phyloP scores from a whole-genome alignment of 768 basidiomycete genomes.

The Naganishia vaughanmartiniae region DNA sequence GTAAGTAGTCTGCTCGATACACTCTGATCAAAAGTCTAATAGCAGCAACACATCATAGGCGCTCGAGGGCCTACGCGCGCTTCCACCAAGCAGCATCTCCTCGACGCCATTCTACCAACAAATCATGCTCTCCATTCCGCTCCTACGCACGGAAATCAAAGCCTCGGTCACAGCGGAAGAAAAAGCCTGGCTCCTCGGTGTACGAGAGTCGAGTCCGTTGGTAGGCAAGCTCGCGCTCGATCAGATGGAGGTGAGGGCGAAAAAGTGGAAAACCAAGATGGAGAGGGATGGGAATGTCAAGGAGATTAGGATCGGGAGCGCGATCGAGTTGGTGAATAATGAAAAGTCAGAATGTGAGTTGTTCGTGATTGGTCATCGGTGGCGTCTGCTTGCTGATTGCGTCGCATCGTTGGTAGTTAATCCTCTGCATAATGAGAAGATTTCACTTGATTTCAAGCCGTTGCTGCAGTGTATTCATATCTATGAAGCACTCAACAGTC shows the following conservation, averaged over 20 bases:
- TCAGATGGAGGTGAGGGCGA: conserved; percentile 76
- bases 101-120: conserved; percentile 91
- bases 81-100: conserved; percentile 81
- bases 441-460: conserved; percentile 89
- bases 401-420: conserved; percentile 60
- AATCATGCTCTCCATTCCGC: conserved; percentile 85
- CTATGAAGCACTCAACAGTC: conserved; percentile 83
- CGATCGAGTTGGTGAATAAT: conserved; percentile 84
- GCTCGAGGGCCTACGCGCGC: conserved; percentile 87
- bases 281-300: conserved; percentile 80
- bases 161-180: conserved; percentile 89
- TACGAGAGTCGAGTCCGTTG: conserved; percentile 78
- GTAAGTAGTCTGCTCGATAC: conserved; percentile 57
- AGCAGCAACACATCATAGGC: conserved; percentile 59
- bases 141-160: conserved; percentile 81
- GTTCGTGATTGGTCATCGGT: not conserved
- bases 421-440: conserved; percentile 82
- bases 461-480: conserved; percentile 96
- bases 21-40: not conserved
- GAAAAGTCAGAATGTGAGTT: conserved; percentile 90
- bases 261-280: conserved; percentile 76
- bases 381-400: not conserved
- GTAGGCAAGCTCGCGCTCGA: conserved; percentile 86
- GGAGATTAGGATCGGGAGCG: conserved; percentile 77
- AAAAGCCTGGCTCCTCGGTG: conserved; percentile 95